These are phyloP conservation scores for Huntiella omanensis DNA, from an alignment of 2,329 filamentous ascomycete species.

Conservation along the genomic window DNA sequence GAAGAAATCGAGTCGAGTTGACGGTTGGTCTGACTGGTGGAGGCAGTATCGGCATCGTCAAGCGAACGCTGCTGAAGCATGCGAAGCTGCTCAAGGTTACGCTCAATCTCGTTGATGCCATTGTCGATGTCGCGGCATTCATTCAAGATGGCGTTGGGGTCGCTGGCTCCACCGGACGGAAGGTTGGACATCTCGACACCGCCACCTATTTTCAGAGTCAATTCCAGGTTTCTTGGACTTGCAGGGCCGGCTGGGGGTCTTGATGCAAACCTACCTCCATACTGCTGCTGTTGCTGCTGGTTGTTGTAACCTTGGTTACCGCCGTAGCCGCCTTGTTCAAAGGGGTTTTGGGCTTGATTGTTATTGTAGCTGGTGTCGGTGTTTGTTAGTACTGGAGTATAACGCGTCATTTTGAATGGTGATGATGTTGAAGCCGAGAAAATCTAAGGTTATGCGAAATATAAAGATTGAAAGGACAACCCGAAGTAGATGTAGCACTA, in stretches of 20 bases:
- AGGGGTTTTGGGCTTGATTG: constrained; percentile 29
- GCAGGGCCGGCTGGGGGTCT: constrained; percentile 3
- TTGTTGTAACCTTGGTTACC: constrained; percentile 16
- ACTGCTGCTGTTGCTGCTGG: constrained; percentile 11
- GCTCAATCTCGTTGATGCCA: constrained; percentile 56
- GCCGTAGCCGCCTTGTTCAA: constrained; percentile 31
- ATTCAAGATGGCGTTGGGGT: constrained; percentile 66
- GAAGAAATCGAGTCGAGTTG: constrained; percentile 56
- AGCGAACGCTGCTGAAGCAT: constrained; percentile 53
- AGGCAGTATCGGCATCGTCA: constrained; percentile 53
- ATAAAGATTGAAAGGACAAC: no score
- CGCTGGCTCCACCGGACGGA: constrained; percentile 15
- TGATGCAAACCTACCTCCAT: constrained; percentile 10
- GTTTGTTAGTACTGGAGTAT: constrained; percentile 2
- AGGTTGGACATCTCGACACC: constrained; percentile 13
- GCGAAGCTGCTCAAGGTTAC: constrained; percentile 52
- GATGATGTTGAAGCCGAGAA: neutral
- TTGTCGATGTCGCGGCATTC: constrained; percentile 66
- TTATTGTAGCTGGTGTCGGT: constrained; percentile 29
- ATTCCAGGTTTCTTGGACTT: constrained; percentile 9
- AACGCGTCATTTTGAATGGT: neutral
- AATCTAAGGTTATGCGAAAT: neutral
- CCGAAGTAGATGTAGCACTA: no score
- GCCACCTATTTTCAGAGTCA: constrained; percentile 11
- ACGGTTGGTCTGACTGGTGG: constrained; percentile 43